A percentile compares a stretch with the other conserved stretches of the same genome.
Conservation (phyloP, 192 early-diverging fungal genomes). For the Lobosporangium transversale region DNA sequence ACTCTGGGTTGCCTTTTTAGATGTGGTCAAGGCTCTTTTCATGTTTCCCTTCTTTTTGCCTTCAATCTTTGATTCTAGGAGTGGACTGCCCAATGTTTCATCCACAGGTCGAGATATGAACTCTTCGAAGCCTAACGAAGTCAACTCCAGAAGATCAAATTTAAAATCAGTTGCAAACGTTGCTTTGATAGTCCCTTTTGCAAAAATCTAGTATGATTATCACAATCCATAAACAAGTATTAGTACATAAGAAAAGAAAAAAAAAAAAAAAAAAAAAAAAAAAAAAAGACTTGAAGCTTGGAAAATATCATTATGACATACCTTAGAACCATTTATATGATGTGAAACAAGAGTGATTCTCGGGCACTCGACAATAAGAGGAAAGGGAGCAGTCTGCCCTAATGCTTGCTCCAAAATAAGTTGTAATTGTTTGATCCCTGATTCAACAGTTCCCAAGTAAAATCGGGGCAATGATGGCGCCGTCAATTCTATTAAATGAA, state of each 20-base stretch:
- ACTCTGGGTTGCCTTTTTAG: conserved; percentile 2
- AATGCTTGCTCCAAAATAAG: conserved; percentile 12
- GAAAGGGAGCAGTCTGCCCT: not conserved
- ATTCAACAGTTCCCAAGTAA: conserved; percentile 23
- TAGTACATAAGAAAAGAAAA: too few relatives aligned
- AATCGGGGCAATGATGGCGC: conserved; percentile 24
- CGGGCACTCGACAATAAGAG: conserved; percentile 20
- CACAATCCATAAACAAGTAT: too few relatives aligned
- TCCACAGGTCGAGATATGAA: conserved; percentile 17
- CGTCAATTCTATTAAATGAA: conserved; percentile 27
- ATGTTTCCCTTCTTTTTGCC: conserved; percentile 30
- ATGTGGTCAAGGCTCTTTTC: not conserved
- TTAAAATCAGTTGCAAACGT: conserved; percentile 30
- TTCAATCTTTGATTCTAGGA: conserved; percentile 22
- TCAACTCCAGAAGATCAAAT: conserved; percentile 38
- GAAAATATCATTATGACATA: too few relatives aligned
- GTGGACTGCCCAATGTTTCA: conserved; percentile 8
- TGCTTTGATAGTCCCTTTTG: conserved; percentile 23
- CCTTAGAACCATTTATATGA: conserved; percentile 32
- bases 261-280: too few relatives aligned
- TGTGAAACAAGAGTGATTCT: conserved; percentile 24
- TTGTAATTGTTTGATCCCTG: conserved; percentile 36
- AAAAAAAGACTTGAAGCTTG: too few relatives aligned
- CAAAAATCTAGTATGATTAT: conserved; percentile 23
- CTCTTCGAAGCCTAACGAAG: conserved; percentile 16